phyloP scores from a whole-genome alignment of 495 filamentous ascomycete genomes.

The Achaetomiella virescens region DNA sequence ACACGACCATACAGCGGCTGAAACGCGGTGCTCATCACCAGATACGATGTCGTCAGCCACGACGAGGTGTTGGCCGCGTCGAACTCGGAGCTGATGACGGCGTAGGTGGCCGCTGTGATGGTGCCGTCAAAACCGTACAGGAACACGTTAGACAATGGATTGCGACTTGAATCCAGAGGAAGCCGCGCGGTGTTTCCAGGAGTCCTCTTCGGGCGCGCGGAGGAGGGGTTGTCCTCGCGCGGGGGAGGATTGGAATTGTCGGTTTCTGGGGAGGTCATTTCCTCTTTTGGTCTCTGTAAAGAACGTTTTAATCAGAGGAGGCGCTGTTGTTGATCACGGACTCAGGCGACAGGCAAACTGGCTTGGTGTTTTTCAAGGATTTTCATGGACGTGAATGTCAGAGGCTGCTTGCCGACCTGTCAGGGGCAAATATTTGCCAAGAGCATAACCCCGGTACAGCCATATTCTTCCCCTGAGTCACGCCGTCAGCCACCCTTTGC shows the following conservation, averaged over 20 bases:
- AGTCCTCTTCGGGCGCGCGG: slow-evolving; percentile 25
- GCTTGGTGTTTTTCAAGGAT: background rate
- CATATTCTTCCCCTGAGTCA: slow-evolving; percentile 8
- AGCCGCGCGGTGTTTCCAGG: slow-evolving; percentile 34
- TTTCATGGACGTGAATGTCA: background rate
- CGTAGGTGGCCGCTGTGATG: slow-evolving; percentile 60
- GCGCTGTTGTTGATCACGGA: too few relatives aligned
- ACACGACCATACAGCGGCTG: slow-evolving; percentile 43
- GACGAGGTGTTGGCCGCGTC: slow-evolving; percentile 45
- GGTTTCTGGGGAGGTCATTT: slow-evolving; percentile 2
- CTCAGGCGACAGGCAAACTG: too few relatives aligned
- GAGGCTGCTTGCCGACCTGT: background rate
- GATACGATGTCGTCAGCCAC: slow-evolving; percentile 71
- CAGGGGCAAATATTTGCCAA: background rate
- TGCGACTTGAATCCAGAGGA: slow-evolving; percentile 45
- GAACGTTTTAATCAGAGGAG: too few relatives aligned
- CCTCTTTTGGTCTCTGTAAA: background rate
- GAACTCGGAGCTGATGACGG: slow-evolving; percentile 54
- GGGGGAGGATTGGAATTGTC: background rate
- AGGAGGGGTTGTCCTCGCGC: slow-evolving; percentile 31
- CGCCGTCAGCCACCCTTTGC: background rate
- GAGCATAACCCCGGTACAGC: background rate
- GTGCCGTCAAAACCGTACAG: slow-evolving; percentile 61
- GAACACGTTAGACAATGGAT: slow-evolving; percentile 63
- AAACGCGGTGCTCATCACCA: slow-evolving; percentile 68